Conservation (phyloP, 805 yeast species). For the Zygotorulaspora sp. region DNA sequence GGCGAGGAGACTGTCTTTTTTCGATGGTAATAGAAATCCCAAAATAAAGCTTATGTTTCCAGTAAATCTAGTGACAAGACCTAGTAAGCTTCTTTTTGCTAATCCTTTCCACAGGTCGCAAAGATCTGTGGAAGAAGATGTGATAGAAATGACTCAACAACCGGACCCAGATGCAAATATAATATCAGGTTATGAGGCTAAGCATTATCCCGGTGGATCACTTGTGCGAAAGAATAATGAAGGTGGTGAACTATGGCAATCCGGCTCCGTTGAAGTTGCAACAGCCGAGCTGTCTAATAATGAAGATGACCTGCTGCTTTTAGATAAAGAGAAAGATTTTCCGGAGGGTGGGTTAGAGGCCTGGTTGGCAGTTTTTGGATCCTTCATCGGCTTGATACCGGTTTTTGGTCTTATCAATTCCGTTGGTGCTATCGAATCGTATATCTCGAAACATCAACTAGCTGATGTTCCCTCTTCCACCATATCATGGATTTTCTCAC, state of each 20-base stretch:
- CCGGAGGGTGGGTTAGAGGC: slow-evolving; percentile 59
- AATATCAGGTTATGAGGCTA: slow-evolving; percentile 12
- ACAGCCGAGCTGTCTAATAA: slow-evolving; percentile 4
- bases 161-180: slow-evolving; percentile 2
- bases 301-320: slow-evolving; percentile 7
- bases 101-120: slow-evolving; percentile 3
- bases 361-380: slow-evolving; percentile 54
- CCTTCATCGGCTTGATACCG: slow-evolving; percentile 54
- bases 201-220: slow-evolving; percentile 5
- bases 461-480: slow-evolving; percentile 45
- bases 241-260: slow-evolving; percentile 1
- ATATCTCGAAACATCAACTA: slow-evolving; percentile 52
- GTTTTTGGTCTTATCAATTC: slow-evolving; percentile 58
- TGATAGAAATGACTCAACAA: slow-evolving; percentile 9
- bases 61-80: slow-evolving; percentile 7
- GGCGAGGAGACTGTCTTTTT: too few relatives aligned
- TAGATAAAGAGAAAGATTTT: slow-evolving; percentile 29
- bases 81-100: slow-evolving; percentile 12
- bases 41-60: too few relatives aligned
- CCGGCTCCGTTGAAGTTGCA: slow-evolving; percentile 1
- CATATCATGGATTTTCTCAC: slow-evolving; percentile 64
- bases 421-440: slow-evolving; percentile 63
- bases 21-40: too few relatives aligned
- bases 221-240: slow-evolving; percentile 12
- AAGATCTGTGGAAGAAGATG: slow-evolving; percentile 3